Evolutionary conservation across 2,329 filamentous ascomycete species (phyloP), one percentile per base, ranked within the genome.

Genomic region (Fusarium proliferatum): DNA sequence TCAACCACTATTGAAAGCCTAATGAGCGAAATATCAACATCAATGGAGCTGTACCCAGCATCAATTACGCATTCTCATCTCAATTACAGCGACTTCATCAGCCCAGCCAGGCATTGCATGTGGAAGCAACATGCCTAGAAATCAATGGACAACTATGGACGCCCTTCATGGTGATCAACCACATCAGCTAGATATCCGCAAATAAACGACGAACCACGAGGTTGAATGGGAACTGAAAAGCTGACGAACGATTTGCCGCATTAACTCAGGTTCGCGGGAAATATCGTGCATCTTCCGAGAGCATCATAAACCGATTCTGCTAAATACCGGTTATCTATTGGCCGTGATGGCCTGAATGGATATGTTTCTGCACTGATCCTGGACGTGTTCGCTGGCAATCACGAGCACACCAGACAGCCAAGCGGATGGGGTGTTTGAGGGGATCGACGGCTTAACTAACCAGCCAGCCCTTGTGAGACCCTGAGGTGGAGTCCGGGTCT

Each of bases 371-470:
- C 53, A 70, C 64, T 36, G 43, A 72, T 72, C 64, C 69, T 77
- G 73, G 77, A 76, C 69, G 75, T 78, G 74, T 79, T 79, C 73
- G 77, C 76, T 79, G 77, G 76, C 77, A 78, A 77, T 79, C 77
- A 78, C 74, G 69, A 75, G 73, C 59, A 69, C 68, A 66, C 36
- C 71, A 77, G 69, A 77, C 65, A 72, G 60, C 67, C 67, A 75
- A 68, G 65, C 67, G 57, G 60, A 71, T 64, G 64, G 64, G 59
- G 56, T 61, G 53, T 52, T 62, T 73, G 67, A 66, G 61, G 61
- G 66, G 75, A 77, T 77, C 75, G 73, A 74, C 73, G 57, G 53
- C 42, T 67, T 69, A 64, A 64, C 61, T 41, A 64, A 46, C 59
- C 71, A 76, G 57, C 70, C 58, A 46, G 66, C 51, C 72, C 55